These are phyloP conservation scores for Eutrema heterophyllum DNA, from an alignment of 345 rosid species.

Conservation along the genomic window DNA sequence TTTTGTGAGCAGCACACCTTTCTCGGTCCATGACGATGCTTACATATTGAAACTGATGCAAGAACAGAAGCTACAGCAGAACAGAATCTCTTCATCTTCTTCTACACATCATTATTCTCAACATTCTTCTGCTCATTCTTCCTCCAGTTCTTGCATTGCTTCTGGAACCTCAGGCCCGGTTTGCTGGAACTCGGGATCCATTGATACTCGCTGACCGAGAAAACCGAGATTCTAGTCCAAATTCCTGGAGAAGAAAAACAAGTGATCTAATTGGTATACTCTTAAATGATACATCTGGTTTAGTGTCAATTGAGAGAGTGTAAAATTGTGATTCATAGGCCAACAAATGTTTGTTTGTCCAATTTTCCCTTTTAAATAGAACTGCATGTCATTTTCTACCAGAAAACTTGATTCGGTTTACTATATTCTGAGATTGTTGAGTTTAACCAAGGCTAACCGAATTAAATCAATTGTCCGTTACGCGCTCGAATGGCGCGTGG, in stretches of 20 bases:
- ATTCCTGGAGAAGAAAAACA: background rate
- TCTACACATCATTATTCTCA: constrained; percentile 25
- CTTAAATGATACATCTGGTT: constrained; percentile 17
- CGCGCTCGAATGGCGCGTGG: constrained; percentile 1
- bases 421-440: background rate
- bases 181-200: constrained; percentile 35
- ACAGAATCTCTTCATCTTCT: constrained; percentile 27
- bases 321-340: constrained; percentile 15
- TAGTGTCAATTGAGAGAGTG: constrained; percentile 21
- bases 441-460: background rate
- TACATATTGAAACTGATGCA: constrained; percentile 37
- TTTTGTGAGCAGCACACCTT: constrained; percentile 33
- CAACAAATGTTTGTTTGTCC: constrained; percentile 17
- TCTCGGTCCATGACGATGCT: constrained; percentile 39
- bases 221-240: background rate
- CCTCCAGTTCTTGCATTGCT: constrained; percentile 40
- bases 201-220: constrained; percentile 21
- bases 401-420: constrained; percentile 10
- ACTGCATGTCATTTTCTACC: background rate
- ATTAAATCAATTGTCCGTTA: background rate
- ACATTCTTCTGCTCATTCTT: constrained; percentile 33
- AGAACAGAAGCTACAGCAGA: constrained; percentile 26
- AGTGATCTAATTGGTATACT: constrained; percentile 26
- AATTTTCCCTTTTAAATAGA: background rate
- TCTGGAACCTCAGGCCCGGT: constrained; percentile 34